Evolutionary conservation across 345 rosid genomes (phyloP), one percentile per base, ranked within the genome.

Genomic region (Bruguiera sexangula): DNA sequence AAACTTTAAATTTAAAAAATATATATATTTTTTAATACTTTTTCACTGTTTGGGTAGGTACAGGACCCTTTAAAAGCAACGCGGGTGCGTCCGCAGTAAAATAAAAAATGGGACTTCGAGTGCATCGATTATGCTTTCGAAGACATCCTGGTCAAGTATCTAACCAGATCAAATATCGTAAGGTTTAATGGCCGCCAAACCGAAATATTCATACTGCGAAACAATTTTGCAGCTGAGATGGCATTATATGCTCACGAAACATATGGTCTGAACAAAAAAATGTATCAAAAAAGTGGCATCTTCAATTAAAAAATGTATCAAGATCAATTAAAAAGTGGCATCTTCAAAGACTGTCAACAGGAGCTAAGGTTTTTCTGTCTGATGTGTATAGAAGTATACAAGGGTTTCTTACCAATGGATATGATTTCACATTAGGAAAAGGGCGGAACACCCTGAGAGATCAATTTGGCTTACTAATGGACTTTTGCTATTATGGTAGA

Each of bases 381-480:
- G 15, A 32, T 56, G 62, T 60, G 32, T 31, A 5, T 26, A 53
- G 59, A 50, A 48, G 34, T 50, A 21, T 36, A 22, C 24, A 8
- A 56, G 8, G 60, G 50, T 53, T 48, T 60, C 65, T 52, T 24
- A 8, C 61, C 24, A 36, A 31, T 32, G 29, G 37, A 54, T 37
- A 54, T 29, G 3, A 37, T 19, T 54, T 60, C 64, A 19, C 27
- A 52, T 0, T 43, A 43, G 48, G 18, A 43, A 43, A 43, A 11
- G 4, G 16, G 16, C 3, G 48, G 18, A 43, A 43, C 89, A 21
- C 6, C 39, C 29, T 80, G 76, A 31, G 93, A 73, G 67, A 20
- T 54, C 20, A 55, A 63, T 29, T 63, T 55, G 50, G 15, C 29
- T 56, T 62, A 51, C 16, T 50, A 21, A 26, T 13, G 18, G 21